Evolutionary conservation across 1,284 basidiomycete genomes (phyloP), one percentile per base, ranked within the genome.

Genomic region (Heterobasidion annosum): DNA sequence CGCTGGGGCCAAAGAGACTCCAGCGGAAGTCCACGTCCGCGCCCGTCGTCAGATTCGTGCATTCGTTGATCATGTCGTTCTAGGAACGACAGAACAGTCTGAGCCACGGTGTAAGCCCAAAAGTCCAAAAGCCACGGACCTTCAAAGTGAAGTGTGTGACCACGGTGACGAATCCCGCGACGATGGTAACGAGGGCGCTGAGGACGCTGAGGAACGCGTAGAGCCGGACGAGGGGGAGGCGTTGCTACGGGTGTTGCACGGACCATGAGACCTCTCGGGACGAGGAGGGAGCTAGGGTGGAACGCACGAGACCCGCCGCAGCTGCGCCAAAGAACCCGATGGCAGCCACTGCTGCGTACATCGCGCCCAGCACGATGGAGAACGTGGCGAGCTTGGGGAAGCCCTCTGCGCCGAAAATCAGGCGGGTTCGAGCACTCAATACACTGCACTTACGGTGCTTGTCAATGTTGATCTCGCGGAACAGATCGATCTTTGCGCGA

Each of bases 131-230:
- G 61, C 65, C 43, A 53, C 67, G 5, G 56, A 77, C 83, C 78
- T 91, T 88, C 64, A 78, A 74, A 1, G 72, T 69, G 66, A 88
- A 91, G 63, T 91, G 89, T 1, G 79, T 68, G 7, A 89, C 67
- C 8, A 82, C 71, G 15, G 77, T 71, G 52, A 88, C 62, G 52
- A 89, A 68, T 6, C 78, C 80, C 1, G 77, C 70, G 0, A 68
- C 84, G 9, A 78, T 61, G 25, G 85, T 73, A 0, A 84, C 61
- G 37, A 84, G 61, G 18, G 79, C 68, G 7, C 77, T 77, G 4
- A 79, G 59, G 6, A 77, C 69, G 2, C 81, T 79, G 18, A 81
- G 61, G 50, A 78, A 71, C 0, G 81, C 73, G 61, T 85, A 85
- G 3, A 80, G 60, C 52, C 78, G 75, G 34, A 85, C 75, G 19